These are phyloP conservation scores for Chlorella sp. DNA, from an alignment of 139 green algal genomes.

Conservation along the genomic window DNA sequence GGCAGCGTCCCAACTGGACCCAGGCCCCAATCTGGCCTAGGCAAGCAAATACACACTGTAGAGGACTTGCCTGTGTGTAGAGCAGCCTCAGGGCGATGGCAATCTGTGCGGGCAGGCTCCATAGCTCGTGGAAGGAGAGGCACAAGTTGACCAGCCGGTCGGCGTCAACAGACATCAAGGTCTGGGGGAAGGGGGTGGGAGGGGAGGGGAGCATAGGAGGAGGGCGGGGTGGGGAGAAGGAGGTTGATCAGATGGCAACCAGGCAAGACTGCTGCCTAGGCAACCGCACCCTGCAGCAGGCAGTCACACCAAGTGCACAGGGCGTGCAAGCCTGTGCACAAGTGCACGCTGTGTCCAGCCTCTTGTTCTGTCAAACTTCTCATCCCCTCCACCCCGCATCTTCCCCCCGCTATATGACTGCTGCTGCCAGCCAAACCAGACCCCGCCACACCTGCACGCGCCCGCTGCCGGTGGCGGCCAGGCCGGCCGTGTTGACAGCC, in stretches of 20 bases:
- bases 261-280: too few relatives aligned
- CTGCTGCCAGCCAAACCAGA: neutral
- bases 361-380: neutral
- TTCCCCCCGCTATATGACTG: neutral
- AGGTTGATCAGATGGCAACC: neutral
- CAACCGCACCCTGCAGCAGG: neutral
- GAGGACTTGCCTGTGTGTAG: constrained; percentile 78
- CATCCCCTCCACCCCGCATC: neutral
- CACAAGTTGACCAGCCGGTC: constrained; percentile 78
- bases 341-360: neutral
- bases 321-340: neutral
- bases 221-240: neutral
- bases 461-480: constrained; percentile 24
- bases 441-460: constrained; percentile 17
- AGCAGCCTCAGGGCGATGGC: constrained; percentile 82
- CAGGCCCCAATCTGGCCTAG: too few relatives aligned
- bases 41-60: neutral
- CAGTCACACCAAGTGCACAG: neutral
- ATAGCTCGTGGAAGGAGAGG: constrained; percentile 85
- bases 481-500: constrained; percentile 40
- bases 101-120: constrained; percentile 86
- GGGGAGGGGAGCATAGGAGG: neutral
- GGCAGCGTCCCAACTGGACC: neutral
- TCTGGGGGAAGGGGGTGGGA: constrained; percentile 34
- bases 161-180: constrained; percentile 79